phyloP scores from a whole-genome alignment of 139 green algal genomes.

The Pleodorina starrii region DNA sequence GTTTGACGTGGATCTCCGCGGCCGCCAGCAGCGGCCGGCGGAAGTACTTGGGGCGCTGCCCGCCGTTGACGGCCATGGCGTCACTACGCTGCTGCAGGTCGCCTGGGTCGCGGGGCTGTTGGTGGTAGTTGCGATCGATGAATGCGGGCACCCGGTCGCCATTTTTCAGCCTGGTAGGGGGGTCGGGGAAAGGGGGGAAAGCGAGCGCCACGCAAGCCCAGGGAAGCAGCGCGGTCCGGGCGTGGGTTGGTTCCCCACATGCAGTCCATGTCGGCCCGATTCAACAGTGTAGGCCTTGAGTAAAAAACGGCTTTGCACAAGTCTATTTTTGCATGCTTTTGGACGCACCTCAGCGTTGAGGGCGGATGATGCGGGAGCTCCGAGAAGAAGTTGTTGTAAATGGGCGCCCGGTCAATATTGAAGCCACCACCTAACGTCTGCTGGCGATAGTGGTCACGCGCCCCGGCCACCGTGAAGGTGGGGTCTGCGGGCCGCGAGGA shows the following conservation, averaged over 20 bases:
- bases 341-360: conserved; percentile 57
- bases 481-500: conserved; percentile 63
- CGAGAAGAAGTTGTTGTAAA: conserved; percentile 80
- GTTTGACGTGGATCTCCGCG: conserved; percentile 55
- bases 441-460: conserved; percentile 80
- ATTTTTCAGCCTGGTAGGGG: conserved; percentile 68
- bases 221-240: no score
- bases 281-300: no score
- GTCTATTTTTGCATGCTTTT: no score
- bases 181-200: background rate
- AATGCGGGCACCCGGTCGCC: conserved; percentile 72
- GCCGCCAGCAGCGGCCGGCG: conserved; percentile 57
- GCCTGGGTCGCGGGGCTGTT: background rate
- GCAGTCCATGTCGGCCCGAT: no score
- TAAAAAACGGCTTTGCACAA: no score
- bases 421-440: conserved; percentile 73
- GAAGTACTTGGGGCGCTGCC: conserved; percentile 72
- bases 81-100: conserved; percentile 36
- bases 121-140: conserved; percentile 72
- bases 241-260: no score
- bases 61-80: conserved; percentile 58
- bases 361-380: conserved; percentile 74
- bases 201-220: no score
- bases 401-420: conserved; percentile 65
- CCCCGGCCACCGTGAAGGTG: conserved; percentile 76